Conservation (phyloP, 768 basidiomycete genomes). For the Termitomyces sp. region DNA sequence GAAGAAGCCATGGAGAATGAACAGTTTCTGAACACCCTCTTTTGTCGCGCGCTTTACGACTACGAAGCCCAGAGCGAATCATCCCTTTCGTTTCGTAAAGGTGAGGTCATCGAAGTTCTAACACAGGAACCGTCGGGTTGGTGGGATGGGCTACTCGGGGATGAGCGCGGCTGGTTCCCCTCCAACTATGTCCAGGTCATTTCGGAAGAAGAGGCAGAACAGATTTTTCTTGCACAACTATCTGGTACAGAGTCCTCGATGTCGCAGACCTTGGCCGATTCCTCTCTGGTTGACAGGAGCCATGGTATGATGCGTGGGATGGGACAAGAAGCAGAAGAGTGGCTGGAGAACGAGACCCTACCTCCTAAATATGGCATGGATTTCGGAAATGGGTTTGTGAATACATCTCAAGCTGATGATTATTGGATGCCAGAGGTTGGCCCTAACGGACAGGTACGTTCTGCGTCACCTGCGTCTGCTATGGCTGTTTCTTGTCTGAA, state of each 20-base stretch:
- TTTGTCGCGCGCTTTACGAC: constrained; percentile 90
- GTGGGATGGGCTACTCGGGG: constrained; percentile 94
- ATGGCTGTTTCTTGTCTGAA: not conserved
- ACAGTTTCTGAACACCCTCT: constrained; percentile 58
- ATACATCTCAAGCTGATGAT: constrained; percentile 50
- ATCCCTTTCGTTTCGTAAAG: constrained; percentile 79
- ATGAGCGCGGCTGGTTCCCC: constrained; percentile 95
- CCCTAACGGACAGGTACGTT: constrained; percentile 71
- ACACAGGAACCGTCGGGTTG: constrained; percentile 90
- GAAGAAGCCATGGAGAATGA: constrained; percentile 48
- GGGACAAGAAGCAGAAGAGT: constrained; percentile 43
- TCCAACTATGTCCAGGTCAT: constrained; percentile 88
- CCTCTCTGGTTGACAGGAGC: constrained; percentile 40
- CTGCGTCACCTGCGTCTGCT: not conserved
- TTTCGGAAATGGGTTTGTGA: constrained; percentile 22
- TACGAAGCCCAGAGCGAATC: constrained; percentile 85
- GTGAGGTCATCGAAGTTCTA: constrained; percentile 91
- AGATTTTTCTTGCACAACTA: constrained; percentile 47
- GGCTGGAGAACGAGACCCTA: constrained; percentile 46
- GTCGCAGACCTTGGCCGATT: constrained; percentile 19
- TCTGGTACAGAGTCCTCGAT: constrained; percentile 27
- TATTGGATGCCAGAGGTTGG: constrained; percentile 92
- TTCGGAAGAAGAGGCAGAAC: constrained; percentile 75
- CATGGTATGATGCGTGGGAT: constrained; percentile 39
- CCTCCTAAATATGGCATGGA: constrained; percentile 25